Evolutionary conservation across 768 basidiomycete genomes (phyloP).

Genomic region (Suillus decipiens): DNA sequence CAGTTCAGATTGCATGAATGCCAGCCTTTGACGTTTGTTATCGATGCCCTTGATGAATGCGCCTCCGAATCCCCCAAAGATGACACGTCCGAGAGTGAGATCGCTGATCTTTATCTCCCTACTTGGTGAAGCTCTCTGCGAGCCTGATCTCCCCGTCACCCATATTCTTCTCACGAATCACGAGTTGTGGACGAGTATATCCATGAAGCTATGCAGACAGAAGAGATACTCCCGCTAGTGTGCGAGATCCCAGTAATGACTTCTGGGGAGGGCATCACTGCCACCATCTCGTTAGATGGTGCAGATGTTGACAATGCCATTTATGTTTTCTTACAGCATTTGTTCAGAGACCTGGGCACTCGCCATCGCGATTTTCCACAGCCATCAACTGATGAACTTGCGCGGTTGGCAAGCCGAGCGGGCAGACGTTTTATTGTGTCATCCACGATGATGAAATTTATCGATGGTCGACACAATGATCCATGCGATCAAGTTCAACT

Average conservation of each 20-base stretch:
- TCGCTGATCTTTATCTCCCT: not conserved
- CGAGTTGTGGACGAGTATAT: not conserved
- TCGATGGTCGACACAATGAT: not conserved
- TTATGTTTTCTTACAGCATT: not conserved
- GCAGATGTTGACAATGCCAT: not conserved
- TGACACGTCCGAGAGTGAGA: not conserved
- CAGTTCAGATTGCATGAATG: not conserved
- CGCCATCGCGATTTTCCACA: not conserved
- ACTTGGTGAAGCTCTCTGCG: not conserved
- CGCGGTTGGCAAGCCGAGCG: not conserved
- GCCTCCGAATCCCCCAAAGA: not conserved
- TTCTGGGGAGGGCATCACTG: not conserved
- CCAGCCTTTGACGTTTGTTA: not conserved
- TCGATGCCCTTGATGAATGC: not conserved
- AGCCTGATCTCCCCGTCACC: not conserved
- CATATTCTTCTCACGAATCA: not conserved
- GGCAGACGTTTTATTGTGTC: not conserved
- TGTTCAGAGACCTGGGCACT: not conserved
- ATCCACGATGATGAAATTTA: not conserved
- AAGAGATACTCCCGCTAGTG: not conserved
- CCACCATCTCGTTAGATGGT: not conserved
- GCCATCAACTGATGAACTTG: not conserved
- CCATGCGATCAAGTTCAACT: not conserved
- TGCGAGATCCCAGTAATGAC: not conserved
- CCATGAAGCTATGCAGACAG: not conserved